Conservation (phyloP, 805 yeast genomes). For the Ogataea angusta region DNA sequence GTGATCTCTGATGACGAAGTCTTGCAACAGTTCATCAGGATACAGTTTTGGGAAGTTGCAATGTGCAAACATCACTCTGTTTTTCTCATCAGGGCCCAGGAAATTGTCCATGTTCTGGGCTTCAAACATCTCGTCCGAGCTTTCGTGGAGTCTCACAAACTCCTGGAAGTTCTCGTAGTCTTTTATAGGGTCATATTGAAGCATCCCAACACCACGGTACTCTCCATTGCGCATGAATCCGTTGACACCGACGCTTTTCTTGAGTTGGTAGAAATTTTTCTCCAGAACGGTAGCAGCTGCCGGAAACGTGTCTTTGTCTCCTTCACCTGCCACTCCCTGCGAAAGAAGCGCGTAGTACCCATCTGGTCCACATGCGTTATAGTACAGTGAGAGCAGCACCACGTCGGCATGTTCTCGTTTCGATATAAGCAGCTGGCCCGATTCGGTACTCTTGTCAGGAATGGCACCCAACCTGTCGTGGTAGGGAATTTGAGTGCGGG, state of each 20-base stretch:
- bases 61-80: conserved; percentile 32
- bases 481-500: conserved; percentile 36
- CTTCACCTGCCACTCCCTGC: conserved; percentile 69
- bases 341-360: conserved; percentile 55
- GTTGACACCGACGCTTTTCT: conserved; percentile 47
- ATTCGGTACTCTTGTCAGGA: conserved; percentile 61
- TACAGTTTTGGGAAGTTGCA: conserved; percentile 47
- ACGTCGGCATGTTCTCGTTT: conserved; percentile 53
- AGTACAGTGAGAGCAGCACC: conserved; percentile 53
- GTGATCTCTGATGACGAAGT: conserved; percentile 12
- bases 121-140: conserved; percentile 18
- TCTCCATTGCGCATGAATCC: conserved; percentile 34
- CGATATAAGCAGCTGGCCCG: conserved; percentile 61
- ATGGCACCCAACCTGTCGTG: conserved; percentile 61
- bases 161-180: conserved; percentile 29
- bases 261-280: conserved; percentile 52
- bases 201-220: conserved; percentile 47
- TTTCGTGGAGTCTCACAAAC: conserved; percentile 17
- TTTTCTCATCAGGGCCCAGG: conserved; percentile 22
- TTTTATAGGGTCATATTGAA: conserved; percentile 44
- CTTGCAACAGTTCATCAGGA: conserved; percentile 41
- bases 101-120: conserved; percentile 11
- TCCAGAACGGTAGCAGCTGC: conserved; percentile 59
- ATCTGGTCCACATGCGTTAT: conserved; percentile 59
- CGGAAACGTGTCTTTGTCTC: conserved; percentile 75